These are phyloP conservation scores for Cladorrhinum sp. DNA, from an alignment of 2,329 filamentous ascomycete genomes.

Conservation along the genomic window DNA sequence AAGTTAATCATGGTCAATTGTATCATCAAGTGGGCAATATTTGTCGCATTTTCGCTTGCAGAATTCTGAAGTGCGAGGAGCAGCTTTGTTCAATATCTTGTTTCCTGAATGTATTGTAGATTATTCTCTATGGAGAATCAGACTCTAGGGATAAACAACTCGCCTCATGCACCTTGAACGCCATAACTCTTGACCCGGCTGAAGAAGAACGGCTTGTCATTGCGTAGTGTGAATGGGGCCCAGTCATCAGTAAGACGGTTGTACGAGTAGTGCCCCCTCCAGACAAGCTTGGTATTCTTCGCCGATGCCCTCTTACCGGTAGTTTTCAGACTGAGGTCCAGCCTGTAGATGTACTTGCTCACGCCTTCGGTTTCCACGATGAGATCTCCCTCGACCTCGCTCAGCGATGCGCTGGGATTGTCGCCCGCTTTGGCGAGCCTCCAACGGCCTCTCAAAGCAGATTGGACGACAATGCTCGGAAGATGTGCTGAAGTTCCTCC, in stretches of 20 bases:
- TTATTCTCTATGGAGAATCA: no score
- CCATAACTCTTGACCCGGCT: conserved; percentile 65
- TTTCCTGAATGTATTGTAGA: no score
- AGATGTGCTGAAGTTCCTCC: conserved; percentile 37
- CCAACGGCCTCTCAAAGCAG: conserved; percentile 60
- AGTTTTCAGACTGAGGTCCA: conserved; percentile 71
- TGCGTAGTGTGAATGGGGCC: conserved; percentile 69
- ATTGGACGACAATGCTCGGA: conserved; percentile 59
- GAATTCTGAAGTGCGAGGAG: no score
- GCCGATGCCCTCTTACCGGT: conserved; percentile 55
- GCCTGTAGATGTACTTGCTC: conserved; percentile 78
- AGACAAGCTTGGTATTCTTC: conserved; percentile 81
- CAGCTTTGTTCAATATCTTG: no score
- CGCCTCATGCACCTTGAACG: conserved; percentile 40
- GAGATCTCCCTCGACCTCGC: conserved; percentile 63
- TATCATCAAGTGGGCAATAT: no score
- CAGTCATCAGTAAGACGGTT: conserved; percentile 88
- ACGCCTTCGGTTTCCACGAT: conserved; percentile 85
- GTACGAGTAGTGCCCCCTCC: conserved; percentile 90
- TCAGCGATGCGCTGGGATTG: conserved; percentile 30
- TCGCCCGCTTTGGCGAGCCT: conserved; percentile 41
- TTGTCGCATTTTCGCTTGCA: no score
- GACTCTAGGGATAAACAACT: neutral
- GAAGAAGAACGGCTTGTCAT: conserved; percentile 65
- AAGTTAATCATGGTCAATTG: no score